Evolutionary conservation across 345 rosid genomes (phyloP), one percentile per base, ranked within the genome.

Genomic region (Turnera subulata): DNA sequence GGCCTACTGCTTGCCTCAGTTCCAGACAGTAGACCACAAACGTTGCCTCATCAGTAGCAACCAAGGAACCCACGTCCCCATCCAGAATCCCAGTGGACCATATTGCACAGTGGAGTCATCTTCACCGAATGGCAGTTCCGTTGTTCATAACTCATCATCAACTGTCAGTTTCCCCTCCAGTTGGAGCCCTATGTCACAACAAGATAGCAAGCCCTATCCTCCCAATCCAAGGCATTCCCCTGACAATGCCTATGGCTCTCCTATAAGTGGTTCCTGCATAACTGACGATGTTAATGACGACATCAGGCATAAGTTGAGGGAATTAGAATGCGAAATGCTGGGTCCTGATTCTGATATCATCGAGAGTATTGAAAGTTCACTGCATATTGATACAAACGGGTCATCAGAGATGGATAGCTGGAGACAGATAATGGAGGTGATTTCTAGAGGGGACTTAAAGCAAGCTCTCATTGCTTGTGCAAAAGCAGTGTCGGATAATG

Each of bases 251-350:
- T 49, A 68, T 48, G 80, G 85, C 63, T 84, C 85, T 55, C 82
- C 86, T 26, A 20, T 79, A 14, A 82, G 89, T 50, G 78, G 85
- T n/a, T 91, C 95, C 22, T 91, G 89, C 67, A 70, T 84, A 52
- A 88, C 95, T 1, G 84, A 88, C 26, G 92, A 86, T 50, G 81
- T 66, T 23, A 76, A 63, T 59, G 83, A 63, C 56, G 83, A 86
- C 50, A 72, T 83, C 14, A 74, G 47, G 77, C 78, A 77, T 70
- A 91, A 86, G 88, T 73, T 91, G 69, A 82, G 73, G 63, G 96
- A 91, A 58, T 55, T 91, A 18, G 96, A 91, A 67, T 80, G 79
- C 10, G 91, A 64, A 50, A 88, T 91, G 96, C 68, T 91, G 63
- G 98, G 92, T 33, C 88, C 96, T 5, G 98, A 91, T 67, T 75